Evolutionary conservation across 768 basidiomycete species (phyloP), one percentile per base, ranked within the genome.

Genomic region (Suillus placidus): DNA sequence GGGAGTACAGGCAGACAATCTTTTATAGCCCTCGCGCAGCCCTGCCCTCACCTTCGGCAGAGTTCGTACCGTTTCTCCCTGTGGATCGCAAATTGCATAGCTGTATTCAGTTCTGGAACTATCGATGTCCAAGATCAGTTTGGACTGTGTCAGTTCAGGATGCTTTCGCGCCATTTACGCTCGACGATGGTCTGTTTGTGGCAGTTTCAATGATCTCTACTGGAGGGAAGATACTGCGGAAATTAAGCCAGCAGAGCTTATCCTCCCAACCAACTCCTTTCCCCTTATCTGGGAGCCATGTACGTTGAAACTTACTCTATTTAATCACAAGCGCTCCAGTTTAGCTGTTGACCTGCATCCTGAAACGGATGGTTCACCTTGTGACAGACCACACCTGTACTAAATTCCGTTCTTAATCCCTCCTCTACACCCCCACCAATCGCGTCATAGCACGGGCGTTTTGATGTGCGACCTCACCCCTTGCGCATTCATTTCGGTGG

Each of bases 31-130:
- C 32, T 60, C 58, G 62, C 49, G 64, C 37, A 63, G 68, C 61
- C 72, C 74, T 75, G 75, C 75, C 75, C 75, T 76, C 66, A 71
- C 65, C 66, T 65, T 67, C 66, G 73, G 68, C 68, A 58, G 57
- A 63, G 38, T 37, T 55, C 67, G 73, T 67, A 69, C 62, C 70
- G 60, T 60, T 61, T 43, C 55, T 58, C 57, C 57, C 56, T 57
- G 23, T 35, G n/a, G 37, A 42, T 12, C 57, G 18, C 57, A 26
- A 60, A 60, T 40, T 60, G 26, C 18, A 18, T 10, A 30, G 9
- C 26, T 40, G 26, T 18, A 12, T 42, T 12, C 26, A 34, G 54
- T 60, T 58, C 37, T 26, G 57, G 37, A 58, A 58, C 16, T 58
- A 40, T 58, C 26, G 37, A 26, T 58, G 9, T 38, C 55, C 23